These are phyloP conservation scores for Lentithecium fluviatile DNA, from an alignment of 495 filamentous ascomycete genomes.

Conservation along the genomic window DNA sequence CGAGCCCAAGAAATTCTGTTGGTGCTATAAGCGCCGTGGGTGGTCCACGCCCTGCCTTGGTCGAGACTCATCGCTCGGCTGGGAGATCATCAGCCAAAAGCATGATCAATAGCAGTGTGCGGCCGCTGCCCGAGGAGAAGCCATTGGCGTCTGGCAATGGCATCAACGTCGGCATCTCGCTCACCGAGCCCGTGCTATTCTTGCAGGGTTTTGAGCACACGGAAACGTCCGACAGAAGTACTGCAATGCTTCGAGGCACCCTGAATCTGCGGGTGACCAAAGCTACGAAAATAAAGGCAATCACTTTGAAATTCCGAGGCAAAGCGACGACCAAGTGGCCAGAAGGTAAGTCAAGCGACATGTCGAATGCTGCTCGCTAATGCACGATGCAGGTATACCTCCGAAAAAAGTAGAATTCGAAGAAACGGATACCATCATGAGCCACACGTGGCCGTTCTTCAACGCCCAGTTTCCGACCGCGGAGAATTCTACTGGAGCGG, in stretches of 20 bases:
- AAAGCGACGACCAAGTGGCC: conserved; percentile 93
- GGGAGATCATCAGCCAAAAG: conserved; percentile 23
- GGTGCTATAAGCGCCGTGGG: conserved; percentile 11
- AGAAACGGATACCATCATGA: conserved; percentile 75
- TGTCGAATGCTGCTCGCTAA: not conserved
- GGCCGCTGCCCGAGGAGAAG: conserved; percentile 46
- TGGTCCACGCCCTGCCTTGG: conserved; percentile 26
- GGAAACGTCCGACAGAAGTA: conserved; percentile 63
- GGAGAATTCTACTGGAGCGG: conserved; percentile 64
- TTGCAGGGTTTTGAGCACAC: conserved; percentile 88
- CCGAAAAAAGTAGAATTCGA: conserved; percentile 79
- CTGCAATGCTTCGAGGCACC: conserved; percentile 82
- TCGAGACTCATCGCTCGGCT: conserved; percentile 24
- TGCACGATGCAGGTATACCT: conserved; percentile 67
- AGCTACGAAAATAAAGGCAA: conserved; percentile 90
- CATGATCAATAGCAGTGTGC: conserved; percentile 21
- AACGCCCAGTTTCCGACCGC: conserved; percentile 65
- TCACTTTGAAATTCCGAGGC: conserved; percentile 82
- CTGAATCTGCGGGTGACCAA: conserved; percentile 82
- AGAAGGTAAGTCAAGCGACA: conserved; percentile 60
- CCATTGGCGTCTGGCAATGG: conserved; percentile 53
- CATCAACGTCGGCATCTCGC: conserved; percentile 47
- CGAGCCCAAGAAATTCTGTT: conserved; percentile 29
- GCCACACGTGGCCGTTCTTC: conserved; percentile 78
- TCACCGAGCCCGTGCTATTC: conserved; percentile 89